Percentiles rank a stretch among this genome's conserved stretches.
Evolutionary conservation across 805 yeast genomes (phyloP).

Genomic region (Kluyveromyces siamensis): DNA sequence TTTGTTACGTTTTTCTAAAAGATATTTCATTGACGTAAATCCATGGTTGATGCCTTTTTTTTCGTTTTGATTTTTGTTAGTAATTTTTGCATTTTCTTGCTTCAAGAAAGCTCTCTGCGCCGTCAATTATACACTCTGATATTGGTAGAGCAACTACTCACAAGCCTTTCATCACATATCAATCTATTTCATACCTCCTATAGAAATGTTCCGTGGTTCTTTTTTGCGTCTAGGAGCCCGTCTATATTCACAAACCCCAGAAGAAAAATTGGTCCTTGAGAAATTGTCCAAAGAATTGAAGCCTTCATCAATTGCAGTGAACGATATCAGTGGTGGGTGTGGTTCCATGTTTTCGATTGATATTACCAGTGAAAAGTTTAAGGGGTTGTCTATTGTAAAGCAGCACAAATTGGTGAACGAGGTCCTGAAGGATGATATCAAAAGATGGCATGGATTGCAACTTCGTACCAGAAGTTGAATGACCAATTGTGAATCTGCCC

Average conservation of each 20-base stretch:
- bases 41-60: too few relatives aligned
- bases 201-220: conserved; percentile 1
- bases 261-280: conserved; percentile 55
- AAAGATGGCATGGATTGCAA: conserved; percentile 93
- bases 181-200: neutral
- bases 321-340: conserved; percentile 90
- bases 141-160: neutral
- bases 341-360: conserved; percentile 95
- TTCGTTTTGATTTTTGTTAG: too few relatives aligned
- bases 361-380: conserved; percentile 63
- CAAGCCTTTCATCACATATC: neutral
- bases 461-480: conserved; percentile 53
- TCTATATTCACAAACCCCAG: conserved; percentile 15
- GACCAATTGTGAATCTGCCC: too few relatives aligned
- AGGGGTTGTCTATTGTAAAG: conserved; percentile 75
- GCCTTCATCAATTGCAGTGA: conserved; percentile 58
- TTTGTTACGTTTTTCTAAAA: too few relatives aligned
- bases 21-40: too few relatives aligned
- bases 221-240: conserved; percentile 6
- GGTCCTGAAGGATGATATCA: conserved; percentile 71
- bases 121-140: neutral
- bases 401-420: conserved; percentile 89
- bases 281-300: conserved; percentile 45
- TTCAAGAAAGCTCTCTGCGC: neutral
- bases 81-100: too few relatives aligned